Percentiles rank a stretch among this genome's conserved stretches.
Conservation (phyloP, 2,329 filamentous ascomycete species). For the Bipolaris bicolor region DNA sequence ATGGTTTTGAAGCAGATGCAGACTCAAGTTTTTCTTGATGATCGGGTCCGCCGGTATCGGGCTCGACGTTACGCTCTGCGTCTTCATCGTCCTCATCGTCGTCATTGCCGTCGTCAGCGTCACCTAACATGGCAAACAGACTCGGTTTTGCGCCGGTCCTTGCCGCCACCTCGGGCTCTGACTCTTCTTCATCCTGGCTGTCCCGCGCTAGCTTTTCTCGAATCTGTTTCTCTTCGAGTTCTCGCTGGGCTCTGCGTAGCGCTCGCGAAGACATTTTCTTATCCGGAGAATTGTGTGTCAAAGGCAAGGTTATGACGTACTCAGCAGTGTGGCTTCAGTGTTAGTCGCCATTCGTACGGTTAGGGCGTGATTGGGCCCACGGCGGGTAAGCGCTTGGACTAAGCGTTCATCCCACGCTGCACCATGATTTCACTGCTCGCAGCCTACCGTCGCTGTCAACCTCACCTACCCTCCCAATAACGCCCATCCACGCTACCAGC, state of each 20-base stretch:
- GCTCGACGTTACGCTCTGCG: slow-evolving; percentile 24
- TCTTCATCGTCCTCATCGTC: slow-evolving; percentile 45
- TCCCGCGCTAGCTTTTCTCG: slow-evolving; percentile 48
- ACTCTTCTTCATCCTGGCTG: slow-evolving; percentile 45
- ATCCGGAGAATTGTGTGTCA: slow-evolving; percentile 12
- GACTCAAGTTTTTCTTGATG: slow-evolving; percentile 27
- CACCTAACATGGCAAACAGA: slow-evolving; percentile 55
- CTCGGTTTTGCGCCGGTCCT: slow-evolving; percentile 48
- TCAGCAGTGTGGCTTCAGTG: slow-evolving; percentile 12
- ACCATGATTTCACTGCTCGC: slow-evolving; percentile 17
- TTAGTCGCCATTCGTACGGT: slow-evolving; percentile 16
- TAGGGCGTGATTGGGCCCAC: slow-evolving; percentile 19
- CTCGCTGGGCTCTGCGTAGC: slow-evolving; percentile 67
- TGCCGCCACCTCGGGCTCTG: slow-evolving; percentile 47
- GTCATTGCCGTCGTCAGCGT: slow-evolving; percentile 49
- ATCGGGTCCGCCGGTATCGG: slow-evolving; percentile 41
- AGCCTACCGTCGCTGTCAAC: slow-evolving; percentile 13
- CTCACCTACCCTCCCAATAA: slow-evolving; percentile 9
- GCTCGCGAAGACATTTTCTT: slow-evolving; percentile 65
- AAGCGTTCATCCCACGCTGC: slow-evolving; percentile 13
- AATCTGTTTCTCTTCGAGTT: slow-evolving; percentile 64
- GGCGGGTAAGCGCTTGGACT: slow-evolving; percentile 13
- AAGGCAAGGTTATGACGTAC: slow-evolving; percentile 29
- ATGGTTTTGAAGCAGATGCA: slow-evolving; percentile 41
- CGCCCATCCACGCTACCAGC: slow-evolving; percentile 21